phyloP scores from a whole-genome alignment of 2,329 filamentous ascomycete species.

The Pezicula radicicola region DNA sequence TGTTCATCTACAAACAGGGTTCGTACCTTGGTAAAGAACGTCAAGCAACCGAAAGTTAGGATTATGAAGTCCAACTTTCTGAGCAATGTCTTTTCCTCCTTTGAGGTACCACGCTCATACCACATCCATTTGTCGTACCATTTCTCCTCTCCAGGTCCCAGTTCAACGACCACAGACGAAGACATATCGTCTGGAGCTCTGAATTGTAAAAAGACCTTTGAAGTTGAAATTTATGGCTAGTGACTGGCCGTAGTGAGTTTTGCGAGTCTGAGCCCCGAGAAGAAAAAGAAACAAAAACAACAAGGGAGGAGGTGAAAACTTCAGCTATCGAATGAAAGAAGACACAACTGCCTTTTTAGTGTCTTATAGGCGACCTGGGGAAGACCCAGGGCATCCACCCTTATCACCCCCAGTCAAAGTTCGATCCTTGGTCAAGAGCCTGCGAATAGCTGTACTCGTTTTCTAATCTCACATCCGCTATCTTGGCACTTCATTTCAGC shows the following conservation, averaged over 20 bases:
- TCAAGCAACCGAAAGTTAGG: slow-evolving; percentile 38
- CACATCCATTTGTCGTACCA: slow-evolving; percentile 1
- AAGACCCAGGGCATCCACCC: no score
- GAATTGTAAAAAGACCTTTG: neutral
- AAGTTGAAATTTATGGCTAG: neutral
- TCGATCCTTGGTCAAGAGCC: no score
- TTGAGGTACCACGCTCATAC: slow-evolving; percentile 5
- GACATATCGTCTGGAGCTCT: neutral
- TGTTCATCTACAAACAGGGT: slow-evolving; percentile 1
- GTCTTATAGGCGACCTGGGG: no score
- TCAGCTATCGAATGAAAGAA: no score
- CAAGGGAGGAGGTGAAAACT: no score
- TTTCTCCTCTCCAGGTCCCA: neutral
- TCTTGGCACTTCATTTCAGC: neutral
- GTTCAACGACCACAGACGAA: neutral
- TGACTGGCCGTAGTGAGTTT: no score
- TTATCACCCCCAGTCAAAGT: no score
- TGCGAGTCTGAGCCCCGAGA: no score
- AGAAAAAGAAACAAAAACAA: no score
- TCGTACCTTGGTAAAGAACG: slow-evolving; percentile 24
- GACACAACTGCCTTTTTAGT: no score
- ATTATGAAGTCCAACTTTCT: slow-evolving; percentile 41
- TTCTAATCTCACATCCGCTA: neutral
- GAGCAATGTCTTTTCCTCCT: slow-evolving; percentile 37
- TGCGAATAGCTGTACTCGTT: no score